A percentile compares a stretch with the other conserved stretches of the same genome.
Evolutionary conservation across 2,329 filamentous ascomycete genomes (phyloP).

Genomic region (Alternaria viburni): DNA sequence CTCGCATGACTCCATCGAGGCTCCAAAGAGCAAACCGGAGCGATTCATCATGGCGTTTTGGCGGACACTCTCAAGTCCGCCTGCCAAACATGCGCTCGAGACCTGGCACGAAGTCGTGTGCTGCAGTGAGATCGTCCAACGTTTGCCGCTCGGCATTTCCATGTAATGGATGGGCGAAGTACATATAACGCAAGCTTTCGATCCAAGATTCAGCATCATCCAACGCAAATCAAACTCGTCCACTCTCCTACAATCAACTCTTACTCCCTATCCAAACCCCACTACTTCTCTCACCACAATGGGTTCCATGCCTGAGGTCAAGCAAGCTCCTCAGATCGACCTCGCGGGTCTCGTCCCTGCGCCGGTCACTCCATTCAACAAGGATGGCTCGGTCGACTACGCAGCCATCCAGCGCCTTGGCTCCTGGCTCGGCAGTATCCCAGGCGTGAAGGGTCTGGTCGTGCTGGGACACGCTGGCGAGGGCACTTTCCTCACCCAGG

Average conservation of each 20-base stretch:
- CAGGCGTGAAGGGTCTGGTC: conserved; percentile 60
- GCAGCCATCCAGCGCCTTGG: conserved; percentile 60
- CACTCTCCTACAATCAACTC: neutral
- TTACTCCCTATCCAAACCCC: neutral
- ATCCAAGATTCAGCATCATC: neutral
- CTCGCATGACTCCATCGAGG: neutral
- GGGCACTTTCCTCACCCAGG: conserved; percentile 59
- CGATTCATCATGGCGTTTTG: neutral
- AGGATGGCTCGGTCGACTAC: conserved; percentile 58
- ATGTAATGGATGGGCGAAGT: neutral
- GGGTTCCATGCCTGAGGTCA: conserved; percentile 33
- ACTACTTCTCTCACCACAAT: conserved; percentile 13
- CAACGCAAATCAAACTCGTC: neutral
- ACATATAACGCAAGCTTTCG: conserved; percentile 2
- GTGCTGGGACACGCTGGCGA: conserved; percentile 63
- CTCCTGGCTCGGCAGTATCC: conserved; percentile 60
- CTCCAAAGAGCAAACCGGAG: neutral
- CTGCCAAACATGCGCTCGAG: neutral
- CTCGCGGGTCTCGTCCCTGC: conserved; percentile 59
- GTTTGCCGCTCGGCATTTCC: neutral
- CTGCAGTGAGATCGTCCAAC: neutral
- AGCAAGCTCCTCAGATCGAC: conserved; percentile 47
- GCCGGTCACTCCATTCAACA: conserved; percentile 60
- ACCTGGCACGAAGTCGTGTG: neutral
- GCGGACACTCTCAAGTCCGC: conserved; percentile 19